Conservation (phyloP, 108 stramenopile genomes). For the Skeletonema potamos region DNA sequence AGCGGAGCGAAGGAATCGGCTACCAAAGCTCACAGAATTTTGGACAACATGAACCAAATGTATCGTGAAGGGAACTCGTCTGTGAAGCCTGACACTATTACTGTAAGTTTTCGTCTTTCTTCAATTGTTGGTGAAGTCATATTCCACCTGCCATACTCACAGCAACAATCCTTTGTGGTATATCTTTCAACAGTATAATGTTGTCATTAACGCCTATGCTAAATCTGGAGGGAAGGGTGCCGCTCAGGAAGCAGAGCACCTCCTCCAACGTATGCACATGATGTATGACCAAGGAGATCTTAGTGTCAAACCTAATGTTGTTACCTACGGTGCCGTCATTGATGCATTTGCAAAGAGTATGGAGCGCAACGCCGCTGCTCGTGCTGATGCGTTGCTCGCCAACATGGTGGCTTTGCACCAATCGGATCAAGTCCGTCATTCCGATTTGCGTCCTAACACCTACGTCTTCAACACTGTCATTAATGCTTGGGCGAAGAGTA, state of each 20-base stretch:
- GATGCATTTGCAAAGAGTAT: slow-evolving; percentile 83
- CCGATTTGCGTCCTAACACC: slow-evolving; percentile 77
- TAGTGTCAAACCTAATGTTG: slow-evolving; percentile 63
- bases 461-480: slow-evolving; percentile 86
- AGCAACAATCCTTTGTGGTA: not conserved
- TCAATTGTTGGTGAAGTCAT: not conserved
- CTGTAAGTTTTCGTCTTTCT: slow-evolving; percentile 6
- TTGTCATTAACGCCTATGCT: slow-evolving; percentile 66
- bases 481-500: slow-evolving; percentile 64
- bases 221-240: slow-evolving; percentile 68
- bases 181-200: slow-evolving; percentile 36
- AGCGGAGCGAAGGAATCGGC: slow-evolving; percentile 63
- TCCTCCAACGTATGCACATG: slow-evolving; percentile 65
- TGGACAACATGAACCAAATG: slow-evolving; percentile 67
- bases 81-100: slow-evolving; percentile 50
- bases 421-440: slow-evolving; percentile 66
- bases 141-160: not conserved
- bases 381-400: slow-evolving; percentile 74
- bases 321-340: slow-evolving; percentile 79
- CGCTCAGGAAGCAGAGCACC: slow-evolving; percentile 47
- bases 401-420: slow-evolving; percentile 82
- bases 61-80: slow-evolving; percentile 58
- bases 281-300: slow-evolving; percentile 60
- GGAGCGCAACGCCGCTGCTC: slow-evolving; percentile 72
- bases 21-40: slow-evolving; percentile 66